These are phyloP conservation scores for Lippia alba DNA, from an alignment of 305 asterid species.

Conservation along the genomic window DNA sequence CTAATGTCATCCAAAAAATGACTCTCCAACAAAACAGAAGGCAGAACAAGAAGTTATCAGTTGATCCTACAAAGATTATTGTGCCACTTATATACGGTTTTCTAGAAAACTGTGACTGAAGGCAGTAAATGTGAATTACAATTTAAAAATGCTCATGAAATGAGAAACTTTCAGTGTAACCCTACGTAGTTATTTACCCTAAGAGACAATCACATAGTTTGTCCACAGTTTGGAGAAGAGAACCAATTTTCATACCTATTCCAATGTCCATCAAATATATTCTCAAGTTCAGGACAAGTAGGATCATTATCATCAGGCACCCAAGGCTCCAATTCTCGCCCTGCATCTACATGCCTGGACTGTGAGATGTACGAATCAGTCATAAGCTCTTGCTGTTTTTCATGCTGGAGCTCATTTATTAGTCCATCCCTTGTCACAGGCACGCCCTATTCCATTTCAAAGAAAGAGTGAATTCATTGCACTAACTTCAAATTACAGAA, in stretches of 20 bases:
- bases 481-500: slow-evolving; percentile 14
- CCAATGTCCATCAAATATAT: slow-evolving; percentile 81
- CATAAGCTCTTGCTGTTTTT: slow-evolving; percentile 77
- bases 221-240: slow-evolving; percentile 31
- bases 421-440: slow-evolving; percentile 68
- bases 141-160: slow-evolving; percentile 6
- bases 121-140: background rate
- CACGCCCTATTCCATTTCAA: slow-evolving; percentile 71
- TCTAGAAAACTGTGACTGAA: slow-evolving; percentile 5
- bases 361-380: slow-evolving; percentile 92
- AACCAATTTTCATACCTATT: slow-evolving; percentile 61
- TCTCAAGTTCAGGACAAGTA: slow-evolving; percentile 73
- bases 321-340: slow-evolving; percentile 92
- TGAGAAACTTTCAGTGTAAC: slow-evolving; percentile 11
- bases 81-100: slow-evolving; percentile 14
- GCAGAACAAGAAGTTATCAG: slow-evolving; percentile 1
- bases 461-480: slow-evolving; percentile 23
- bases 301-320: slow-evolving; percentile 87
- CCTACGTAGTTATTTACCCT: slow-evolving; percentile 10
- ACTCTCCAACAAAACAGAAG: slow-evolving; percentile 23
- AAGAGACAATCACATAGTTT: slow-evolving; percentile 12
- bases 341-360: slow-evolving; percentile 64
- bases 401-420: slow-evolving; percentile 63
- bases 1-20: slow-evolving; percentile 29
- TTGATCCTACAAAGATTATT: background rate